phyloP scores from a whole-genome alignment of 805 yeast species.

The Pichia membranifaciens region DNA sequence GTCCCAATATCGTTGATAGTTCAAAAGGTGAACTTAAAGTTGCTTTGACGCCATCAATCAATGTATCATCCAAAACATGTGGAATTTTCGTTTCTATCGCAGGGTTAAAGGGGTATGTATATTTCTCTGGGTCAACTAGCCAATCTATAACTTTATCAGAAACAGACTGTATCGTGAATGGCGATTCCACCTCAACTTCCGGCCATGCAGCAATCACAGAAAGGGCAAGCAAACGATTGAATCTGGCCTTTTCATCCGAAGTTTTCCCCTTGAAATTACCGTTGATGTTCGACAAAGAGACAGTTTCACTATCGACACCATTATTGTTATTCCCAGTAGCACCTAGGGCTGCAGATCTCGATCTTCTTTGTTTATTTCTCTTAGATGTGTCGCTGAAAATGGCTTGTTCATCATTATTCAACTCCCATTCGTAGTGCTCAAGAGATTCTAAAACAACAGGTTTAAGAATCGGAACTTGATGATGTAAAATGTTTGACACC shows the following conservation, averaged over 20 bases:
- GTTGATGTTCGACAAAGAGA: background rate
- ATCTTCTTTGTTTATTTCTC: background rate
- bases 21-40: conserved; percentile 17
- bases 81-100: conserved; percentile 13
- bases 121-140: conserved; percentile 17
- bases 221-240: conserved; percentile 17
- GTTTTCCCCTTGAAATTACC: background rate
- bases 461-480: conserved; percentile 39
- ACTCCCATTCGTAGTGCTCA: conserved; percentile 33
- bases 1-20: background rate
- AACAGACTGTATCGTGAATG: conserved; percentile 16
- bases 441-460: conserved; percentile 40
- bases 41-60: conserved; percentile 16
- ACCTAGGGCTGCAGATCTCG: too few species aligned
- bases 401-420: conserved; percentile 12
- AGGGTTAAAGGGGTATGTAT: conserved; percentile 20
- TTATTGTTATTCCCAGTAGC: background rate
- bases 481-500: conserved; percentile 7
- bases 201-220: conserved; percentile 19
- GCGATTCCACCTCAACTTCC: conserved; percentile 7
- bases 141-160: conserved; percentile 26
- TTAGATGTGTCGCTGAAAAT: background rate
- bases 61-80: conserved; percentile 8
- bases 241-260: conserved; percentile 7
- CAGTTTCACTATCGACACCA: background rate